These are phyloP conservation scores for Dactylonectria macrodidyma DNA, from an alignment of 2,329 filamentous ascomycete genomes.

Conservation along the genomic window DNA sequence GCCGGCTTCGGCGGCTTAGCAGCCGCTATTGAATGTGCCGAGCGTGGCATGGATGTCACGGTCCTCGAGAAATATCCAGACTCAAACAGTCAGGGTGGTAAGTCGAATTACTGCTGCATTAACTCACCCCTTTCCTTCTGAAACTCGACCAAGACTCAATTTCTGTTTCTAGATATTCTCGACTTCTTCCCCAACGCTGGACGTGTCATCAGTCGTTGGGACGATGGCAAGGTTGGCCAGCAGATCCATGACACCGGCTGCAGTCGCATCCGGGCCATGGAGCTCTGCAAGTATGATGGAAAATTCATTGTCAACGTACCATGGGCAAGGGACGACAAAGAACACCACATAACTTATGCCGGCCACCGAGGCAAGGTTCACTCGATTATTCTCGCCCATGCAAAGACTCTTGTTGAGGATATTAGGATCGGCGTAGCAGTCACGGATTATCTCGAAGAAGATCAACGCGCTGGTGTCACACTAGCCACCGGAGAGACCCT, in stretches of 20 bases:
- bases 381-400: constrained; percentile 20
- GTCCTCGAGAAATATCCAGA: constrained; percentile 31
- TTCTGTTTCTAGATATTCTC: constrained; percentile 19
- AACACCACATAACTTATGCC: constrained; percentile 27
- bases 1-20: constrained; percentile 20
- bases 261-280: constrained; percentile 21
- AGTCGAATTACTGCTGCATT: neutral
- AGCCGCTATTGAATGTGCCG: constrained; percentile 26
- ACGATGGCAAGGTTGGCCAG: constrained; percentile 27
- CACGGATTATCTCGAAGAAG: constrained; percentile 22
- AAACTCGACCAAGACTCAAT: too few species aligned
- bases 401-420: constrained; percentile 24
- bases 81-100: constrained; percentile 28
- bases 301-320: constrained; percentile 22
- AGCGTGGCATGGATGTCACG: constrained; percentile 27
- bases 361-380: constrained; percentile 29
- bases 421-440: constrained; percentile 25
- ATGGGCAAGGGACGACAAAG: constrained; percentile 23
- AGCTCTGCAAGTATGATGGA: constrained; percentile 27
- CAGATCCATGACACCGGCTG: constrained; percentile 28
- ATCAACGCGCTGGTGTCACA: constrained; percentile 7
- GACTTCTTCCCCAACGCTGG: constrained; percentile 30
- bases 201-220: constrained; percentile 23
- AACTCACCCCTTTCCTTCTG: neutral
- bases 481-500: constrained; percentile 27